Base-by-base conservation (phyloP, 192 early-diverging fungal genomes). In the Podila epigama region DNA sequence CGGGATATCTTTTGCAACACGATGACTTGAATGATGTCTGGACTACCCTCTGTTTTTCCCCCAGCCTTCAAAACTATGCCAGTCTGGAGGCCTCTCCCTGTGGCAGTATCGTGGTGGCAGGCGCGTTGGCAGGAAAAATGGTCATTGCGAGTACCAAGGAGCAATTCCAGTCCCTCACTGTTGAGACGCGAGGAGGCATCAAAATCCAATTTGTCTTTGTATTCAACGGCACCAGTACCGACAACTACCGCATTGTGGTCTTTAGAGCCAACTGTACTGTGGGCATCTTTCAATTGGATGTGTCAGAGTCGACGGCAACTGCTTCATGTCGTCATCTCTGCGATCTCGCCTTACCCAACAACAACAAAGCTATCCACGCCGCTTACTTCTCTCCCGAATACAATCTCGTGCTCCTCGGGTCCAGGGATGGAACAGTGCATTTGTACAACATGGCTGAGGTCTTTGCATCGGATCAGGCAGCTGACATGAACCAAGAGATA, bases 121-220 rank as follows among this genome's bases (percentile, higher is more conserved):
- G 89, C 9, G 82, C 81, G 27, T 75, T 89, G 22, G 37, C 71
- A 52, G 89, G 90, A 12, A 77, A 86, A 4, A n/a, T 92, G 28
- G 57, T 82, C 11, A 65, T 89, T 33, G n/a, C 83, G 25, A 89
- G 87, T 61, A 66, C 83, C 4, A 15, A 48, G 20, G 37, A 66
- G 27, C 67, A 64, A 28, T 90, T 90, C 69, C 37, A 79, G 22
- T n/a, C 65, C 1, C n/a, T 77, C 34, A 27, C 68, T 2, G 61
- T 54, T 4, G 73, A 77, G 16, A 77, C 73, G 0, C 33, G 67
- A 16, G 66, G 61, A 18, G 73, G 73, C 0, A 64, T 77, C 66
- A 77, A 77, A 61, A 64, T 77, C 13, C 73, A 77, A 25, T 77
- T 77, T 54, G 66, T 77, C 9, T 77, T 77, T 57, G 39, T 77